Evolutionary conservation across 192 early-diverging fungal species (phyloP).

Genomic region (Rhizoclosmatium sp.): DNA sequence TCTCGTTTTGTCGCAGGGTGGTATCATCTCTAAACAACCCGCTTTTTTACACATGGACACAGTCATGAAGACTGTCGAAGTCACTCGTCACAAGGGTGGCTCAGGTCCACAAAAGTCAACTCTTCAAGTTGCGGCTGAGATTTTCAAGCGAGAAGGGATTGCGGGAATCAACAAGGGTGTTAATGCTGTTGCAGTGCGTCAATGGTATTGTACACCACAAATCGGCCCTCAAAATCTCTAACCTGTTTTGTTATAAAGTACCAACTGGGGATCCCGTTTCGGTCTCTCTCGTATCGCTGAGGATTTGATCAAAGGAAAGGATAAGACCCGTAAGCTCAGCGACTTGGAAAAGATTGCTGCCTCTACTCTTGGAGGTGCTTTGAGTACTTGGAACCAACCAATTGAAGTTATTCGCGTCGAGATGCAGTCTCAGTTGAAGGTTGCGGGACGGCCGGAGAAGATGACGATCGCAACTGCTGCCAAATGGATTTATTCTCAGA

Average conservation of each 20-base stretch:
- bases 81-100: constrained; percentile 88
- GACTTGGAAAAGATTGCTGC: constrained; percentile 72
- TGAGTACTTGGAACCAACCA: constrained; percentile 98
- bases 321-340: constrained; percentile 42
- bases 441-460: constrained; percentile 87
- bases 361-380: constrained; percentile 88
- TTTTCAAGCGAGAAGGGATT: constrained; percentile 93
- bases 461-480: constrained; percentile 82
- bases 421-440: constrained; percentile 96
- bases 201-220: constrained; percentile 41
- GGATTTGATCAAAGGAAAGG: constrained; percentile 63
- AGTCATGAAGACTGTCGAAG: constrained; percentile 83
- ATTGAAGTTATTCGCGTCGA: constrained; percentile 99
- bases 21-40: neutral
- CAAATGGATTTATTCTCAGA: constrained; percentile 89
- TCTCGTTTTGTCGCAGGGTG: neutral
- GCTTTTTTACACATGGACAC: neutral
- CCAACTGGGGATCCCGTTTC: constrained; percentile 99
- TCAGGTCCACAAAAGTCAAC: constrained; percentile 73
- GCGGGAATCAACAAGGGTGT: constrained; percentile 98
- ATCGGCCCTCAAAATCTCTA: no score
- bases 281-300: constrained; percentile 67
- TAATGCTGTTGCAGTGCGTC: constrained; percentile 95
- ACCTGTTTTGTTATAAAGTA: constrained; percentile 60
- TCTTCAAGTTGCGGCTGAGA: constrained; percentile 84